A percentile compares a stretch with the other conserved stretches of the same genome.
These are phyloP conservation scores for Elymus sibiricus DNA, from an alignment of 176 grass and related monocot genomes.

Conservation along the genomic window DNA sequence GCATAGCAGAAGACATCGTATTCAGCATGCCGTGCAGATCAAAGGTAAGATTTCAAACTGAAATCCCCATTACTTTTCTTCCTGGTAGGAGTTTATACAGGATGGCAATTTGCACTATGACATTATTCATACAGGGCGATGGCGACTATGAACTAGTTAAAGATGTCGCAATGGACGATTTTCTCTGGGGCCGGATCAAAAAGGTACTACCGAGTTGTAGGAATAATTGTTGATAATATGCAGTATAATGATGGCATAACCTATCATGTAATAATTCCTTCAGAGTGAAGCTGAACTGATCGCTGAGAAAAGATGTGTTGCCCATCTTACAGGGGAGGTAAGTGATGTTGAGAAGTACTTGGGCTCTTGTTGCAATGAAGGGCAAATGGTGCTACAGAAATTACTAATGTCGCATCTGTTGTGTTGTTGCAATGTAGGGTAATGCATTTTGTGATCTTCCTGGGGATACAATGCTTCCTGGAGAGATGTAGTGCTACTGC, in stretches of 20 bases:
- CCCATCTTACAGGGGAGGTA: constrained; percentile 96
- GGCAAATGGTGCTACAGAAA: neutral
- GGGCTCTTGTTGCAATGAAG: neutral
- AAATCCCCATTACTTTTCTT: neutral
- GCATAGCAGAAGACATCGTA: constrained; percentile 88
- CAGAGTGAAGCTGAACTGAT: constrained; percentile 91
- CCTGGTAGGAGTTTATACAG: neutral
- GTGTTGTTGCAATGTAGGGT: constrained; percentile 52
- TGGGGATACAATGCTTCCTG: constrained; percentile 89
- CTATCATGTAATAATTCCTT: constrained; percentile 30
- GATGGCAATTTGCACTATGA: neutral
- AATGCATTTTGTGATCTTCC: constrained; percentile 81
- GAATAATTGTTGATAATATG: neutral
- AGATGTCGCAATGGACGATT: constrained; percentile 81
- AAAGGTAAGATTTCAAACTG: constrained; percentile 36
- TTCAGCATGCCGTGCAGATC: constrained; percentile 98
- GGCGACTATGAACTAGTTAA: constrained; percentile 84
- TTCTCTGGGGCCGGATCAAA: constrained; percentile 78
- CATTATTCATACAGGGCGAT: constrained; percentile 54
- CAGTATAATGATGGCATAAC: neutral
- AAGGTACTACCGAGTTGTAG: constrained; percentile 44
- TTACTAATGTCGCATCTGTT: neutral
- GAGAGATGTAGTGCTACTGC: constrained; percentile 49
- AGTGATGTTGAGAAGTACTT: neutral
- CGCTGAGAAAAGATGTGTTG: constrained; percentile 94